Conservation (phyloP, 2,329 filamentous ascomycete species). For the Penicillium sp. region DNA sequence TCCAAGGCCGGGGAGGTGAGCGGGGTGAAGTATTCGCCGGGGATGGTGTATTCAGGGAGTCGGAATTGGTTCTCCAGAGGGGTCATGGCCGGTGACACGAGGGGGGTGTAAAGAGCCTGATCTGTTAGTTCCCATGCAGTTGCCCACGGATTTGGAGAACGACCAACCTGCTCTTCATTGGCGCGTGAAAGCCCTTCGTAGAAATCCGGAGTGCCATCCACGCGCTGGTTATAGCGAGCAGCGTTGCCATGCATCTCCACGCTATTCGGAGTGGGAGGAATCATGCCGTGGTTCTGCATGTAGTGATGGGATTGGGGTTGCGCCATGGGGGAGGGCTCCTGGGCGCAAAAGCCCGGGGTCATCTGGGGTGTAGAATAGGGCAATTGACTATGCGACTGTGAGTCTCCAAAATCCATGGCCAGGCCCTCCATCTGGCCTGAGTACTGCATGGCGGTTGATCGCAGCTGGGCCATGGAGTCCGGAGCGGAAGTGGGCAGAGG, state of each 20-base stretch:
- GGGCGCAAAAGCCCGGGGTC: slow-evolving; percentile 35
- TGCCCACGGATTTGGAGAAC: neutral
- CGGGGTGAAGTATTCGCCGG: slow-evolving; percentile 53
- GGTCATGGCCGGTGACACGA: slow-evolving; percentile 54
- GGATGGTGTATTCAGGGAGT: slow-evolving; percentile 50
- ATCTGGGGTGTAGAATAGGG: slow-evolving; percentile 34
- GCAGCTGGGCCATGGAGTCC: slow-evolving; percentile 27
- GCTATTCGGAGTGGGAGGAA: slow-evolving; percentile 53
- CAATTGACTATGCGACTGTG: slow-evolving; percentile 15
- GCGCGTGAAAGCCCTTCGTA: slow-evolving; percentile 48
- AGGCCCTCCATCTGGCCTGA: slow-evolving; percentile 38
- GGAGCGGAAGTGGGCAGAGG: slow-evolving; percentile 34
- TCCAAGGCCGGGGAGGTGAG: slow-evolving; percentile 54
- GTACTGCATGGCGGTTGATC: slow-evolving; percentile 29
- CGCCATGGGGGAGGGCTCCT: slow-evolving; percentile 30
- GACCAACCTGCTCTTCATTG: slow-evolving; percentile 46
- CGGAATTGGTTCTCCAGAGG: slow-evolving; percentile 50
- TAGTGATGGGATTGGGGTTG: slow-evolving; percentile 30
- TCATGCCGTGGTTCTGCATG: slow-evolving; percentile 35
- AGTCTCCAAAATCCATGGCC: slow-evolving; percentile 33
- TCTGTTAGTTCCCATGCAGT: slow-evolving; percentile 2
- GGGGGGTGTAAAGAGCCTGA: slow-evolving; percentile 51
- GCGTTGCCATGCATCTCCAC: slow-evolving; percentile 49
- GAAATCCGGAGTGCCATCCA: slow-evolving; percentile 44
- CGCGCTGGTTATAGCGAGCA: slow-evolving; percentile 40